Evolutionary conservation across 805 yeast genomes (phyloP).

Genomic region (Helenozyma rhizophorensis): DNA sequence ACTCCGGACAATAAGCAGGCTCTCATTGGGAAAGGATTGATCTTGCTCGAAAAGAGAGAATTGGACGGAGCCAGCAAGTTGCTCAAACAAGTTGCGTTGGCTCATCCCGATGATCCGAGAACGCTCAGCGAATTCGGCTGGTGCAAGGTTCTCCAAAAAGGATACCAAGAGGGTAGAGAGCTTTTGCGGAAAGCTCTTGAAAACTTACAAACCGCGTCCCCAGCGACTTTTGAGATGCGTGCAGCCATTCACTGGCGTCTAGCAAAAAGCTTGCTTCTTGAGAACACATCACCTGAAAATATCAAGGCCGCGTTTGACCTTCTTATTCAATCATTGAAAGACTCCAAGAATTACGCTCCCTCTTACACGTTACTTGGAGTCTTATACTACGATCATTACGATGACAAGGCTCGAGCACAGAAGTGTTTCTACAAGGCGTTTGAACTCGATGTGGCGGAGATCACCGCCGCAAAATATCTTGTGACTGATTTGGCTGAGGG

Average conservation of each 20-base stretch:
- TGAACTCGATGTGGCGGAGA: constrained; percentile 75
- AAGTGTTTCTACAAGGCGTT: constrained; percentile 88
- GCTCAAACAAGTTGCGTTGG: constrained; percentile 46
- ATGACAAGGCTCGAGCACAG: constrained; percentile 65
- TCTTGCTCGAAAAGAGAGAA: constrained; percentile 62
- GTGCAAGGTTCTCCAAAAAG: constrained; percentile 60
- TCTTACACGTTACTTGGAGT: constrained; percentile 79
- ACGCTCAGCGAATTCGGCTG: constrained; percentile 73
- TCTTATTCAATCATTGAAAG: constrained; percentile 59
- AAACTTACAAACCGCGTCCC: constrained; percentile 46
- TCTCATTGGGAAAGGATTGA: constrained; percentile 75
- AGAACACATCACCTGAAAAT: constrained; percentile 12
- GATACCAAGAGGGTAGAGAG: constrained; percentile 48
- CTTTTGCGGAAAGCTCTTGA: constrained; percentile 43
- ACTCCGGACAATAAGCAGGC: constrained; percentile 51
- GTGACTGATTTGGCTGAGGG: constrained; percentile 63
- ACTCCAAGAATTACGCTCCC: constrained; percentile 63
- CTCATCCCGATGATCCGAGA: constrained; percentile 47
- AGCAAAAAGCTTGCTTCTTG: constrained; percentile 54
- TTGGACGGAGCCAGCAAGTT: constrained; percentile 50
- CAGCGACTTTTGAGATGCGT: constrained; percentile 48
- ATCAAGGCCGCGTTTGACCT: constrained; percentile 51
- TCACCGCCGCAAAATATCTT: constrained; percentile 67
- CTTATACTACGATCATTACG: constrained; percentile 55
- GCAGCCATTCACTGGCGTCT: constrained; percentile 69